Conservation (phyloP, 2,329 filamentous ascomycete genomes). For the Fusarium illudens region DNA sequence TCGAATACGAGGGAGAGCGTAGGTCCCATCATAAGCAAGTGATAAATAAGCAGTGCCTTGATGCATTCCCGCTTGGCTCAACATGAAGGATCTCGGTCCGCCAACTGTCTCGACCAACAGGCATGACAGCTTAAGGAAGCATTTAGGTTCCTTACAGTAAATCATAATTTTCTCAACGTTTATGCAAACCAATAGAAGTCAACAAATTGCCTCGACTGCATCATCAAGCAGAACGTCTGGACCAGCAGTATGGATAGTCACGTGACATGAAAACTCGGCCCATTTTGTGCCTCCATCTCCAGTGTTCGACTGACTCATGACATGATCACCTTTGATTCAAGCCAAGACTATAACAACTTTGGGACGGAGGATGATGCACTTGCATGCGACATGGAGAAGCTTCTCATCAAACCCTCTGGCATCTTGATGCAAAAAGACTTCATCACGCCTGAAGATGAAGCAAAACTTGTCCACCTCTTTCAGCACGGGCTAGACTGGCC, state of each 20-base stretch:
- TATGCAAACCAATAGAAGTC: no score
- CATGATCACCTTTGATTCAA: background rate
- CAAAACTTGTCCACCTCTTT: slow-evolving; percentile 53
- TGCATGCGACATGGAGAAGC: slow-evolving; percentile 36
- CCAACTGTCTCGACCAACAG: background rate
- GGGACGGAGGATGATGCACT: background rate
- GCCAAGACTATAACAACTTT: background rate
- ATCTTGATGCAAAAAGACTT: slow-evolving; percentile 58
- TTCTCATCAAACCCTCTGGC: slow-evolving; percentile 45
- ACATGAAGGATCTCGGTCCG: background rate
- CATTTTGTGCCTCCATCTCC: background rate
- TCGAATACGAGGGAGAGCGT: no score
- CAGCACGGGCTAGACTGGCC: slow-evolving; percentile 56
- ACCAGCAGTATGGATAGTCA: no score
- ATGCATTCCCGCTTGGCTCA: background rate
- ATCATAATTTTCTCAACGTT: background rate
- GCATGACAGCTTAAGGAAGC: background rate
- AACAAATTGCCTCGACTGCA: no score
- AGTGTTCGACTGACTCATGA: background rate
- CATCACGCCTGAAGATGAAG: slow-evolving; percentile 56
- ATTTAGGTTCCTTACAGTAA: background rate
- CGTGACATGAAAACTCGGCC: background rate
- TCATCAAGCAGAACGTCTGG: background rate
- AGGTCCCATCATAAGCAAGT: no score
- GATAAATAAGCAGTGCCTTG: no score